Percentiles rank a stretch among this genome's conserved stretches.
phyloP scores from a whole-genome alignment of 108 stramenopile genomes.

The Discostella pseudostelligera region DNA sequence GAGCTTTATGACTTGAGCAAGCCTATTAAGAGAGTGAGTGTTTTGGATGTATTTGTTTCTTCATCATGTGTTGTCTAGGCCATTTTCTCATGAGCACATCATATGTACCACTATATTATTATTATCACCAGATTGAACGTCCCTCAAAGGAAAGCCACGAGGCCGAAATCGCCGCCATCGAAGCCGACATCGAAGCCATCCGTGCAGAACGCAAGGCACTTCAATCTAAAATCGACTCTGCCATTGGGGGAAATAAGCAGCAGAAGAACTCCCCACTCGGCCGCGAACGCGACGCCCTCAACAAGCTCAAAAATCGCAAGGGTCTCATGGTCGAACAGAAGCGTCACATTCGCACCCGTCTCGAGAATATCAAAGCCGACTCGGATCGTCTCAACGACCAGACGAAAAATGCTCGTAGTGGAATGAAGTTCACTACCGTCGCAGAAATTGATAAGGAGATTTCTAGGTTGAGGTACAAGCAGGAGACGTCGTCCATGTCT shows the following conservation, averaged over 20 bases:
- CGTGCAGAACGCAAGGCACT: slow-evolving; percentile 52
- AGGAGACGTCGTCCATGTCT: slow-evolving; percentile 94
- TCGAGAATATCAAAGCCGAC: slow-evolving; percentile 62
- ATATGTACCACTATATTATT: neutral
- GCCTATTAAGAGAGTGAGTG: slow-evolving; percentile 80
- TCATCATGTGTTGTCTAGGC: neutral
- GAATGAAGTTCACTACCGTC: slow-evolving; percentile 74
- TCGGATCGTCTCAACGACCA: slow-evolving; percentile 68
- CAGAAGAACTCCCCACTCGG: slow-evolving; percentile 51
- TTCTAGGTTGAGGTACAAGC: slow-evolving; percentile 65
- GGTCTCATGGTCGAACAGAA: slow-evolving; percentile 76
- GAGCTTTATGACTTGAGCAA: slow-evolving; percentile 84
- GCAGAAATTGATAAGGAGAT: slow-evolving; percentile 91
- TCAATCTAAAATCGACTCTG: slow-evolving; percentile 66
- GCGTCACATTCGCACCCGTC: slow-evolving; percentile 67
- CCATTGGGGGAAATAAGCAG: slow-evolving; percentile 30
- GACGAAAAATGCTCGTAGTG: slow-evolving; percentile 54
- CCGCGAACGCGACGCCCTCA: slow-evolving; percentile 54
- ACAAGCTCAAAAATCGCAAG: slow-evolving; percentile 67
- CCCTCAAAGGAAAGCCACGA: slow-evolving; percentile 78
- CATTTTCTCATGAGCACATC: neutral
- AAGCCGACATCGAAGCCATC: slow-evolving; percentile 60
- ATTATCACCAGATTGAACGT: slow-evolving; percentile 58
- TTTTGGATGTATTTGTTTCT: neutral
- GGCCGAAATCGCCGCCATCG: slow-evolving; percentile 55